Evolutionary conservation across 1,139 yeast genomes (phyloP).

Genomic region (Pichia sp.): DNA sequence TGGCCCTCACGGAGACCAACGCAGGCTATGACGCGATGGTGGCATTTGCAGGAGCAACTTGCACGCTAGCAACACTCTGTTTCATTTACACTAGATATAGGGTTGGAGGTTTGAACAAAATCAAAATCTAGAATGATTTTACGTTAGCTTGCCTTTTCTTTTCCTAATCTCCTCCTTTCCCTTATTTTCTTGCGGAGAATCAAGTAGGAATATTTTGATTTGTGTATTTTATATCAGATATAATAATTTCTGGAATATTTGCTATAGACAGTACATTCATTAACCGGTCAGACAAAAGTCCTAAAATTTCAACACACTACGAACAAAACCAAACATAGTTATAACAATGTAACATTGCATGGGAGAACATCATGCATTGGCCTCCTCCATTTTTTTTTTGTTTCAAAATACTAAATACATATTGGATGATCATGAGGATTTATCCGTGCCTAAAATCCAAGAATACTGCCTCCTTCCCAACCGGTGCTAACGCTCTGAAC

Average conservation of each 20-base stretch:
- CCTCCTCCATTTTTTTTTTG: not conserved
- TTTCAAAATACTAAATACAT: not conserved
- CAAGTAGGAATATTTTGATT: too few relatives aligned
- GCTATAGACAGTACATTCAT: too few relatives aligned
- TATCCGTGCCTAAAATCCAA: constrained; percentile 21
- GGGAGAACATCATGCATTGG: too few relatives aligned
- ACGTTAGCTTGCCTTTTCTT: not conserved
- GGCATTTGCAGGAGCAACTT: constrained; percentile 36
- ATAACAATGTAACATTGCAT: too few relatives aligned
- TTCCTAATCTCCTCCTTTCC: too few relatives aligned
- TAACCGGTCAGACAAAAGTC: too few relatives aligned
- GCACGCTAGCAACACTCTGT: constrained; percentile 31
- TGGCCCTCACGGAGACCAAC: constrained; percentile 38
- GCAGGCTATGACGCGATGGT: constrained; percentile 37
- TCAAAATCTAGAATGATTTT: not conserved
- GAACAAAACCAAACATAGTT: too few relatives aligned
- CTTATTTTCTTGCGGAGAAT: too few relatives aligned
- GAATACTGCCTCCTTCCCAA: constrained; percentile 26
- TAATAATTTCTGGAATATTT: too few relatives aligned
- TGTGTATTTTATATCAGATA: too few relatives aligned
- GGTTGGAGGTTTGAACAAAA: constrained; percentile 21
- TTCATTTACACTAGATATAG: constrained; percentile 25
- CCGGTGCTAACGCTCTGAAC: constrained; percentile 27
- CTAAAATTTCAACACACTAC: too few relatives aligned
- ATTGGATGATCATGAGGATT: not conserved